phyloP scores from a whole-genome alignment of 768 basidiomycete species.

The Leccinum uliginosum region DNA sequence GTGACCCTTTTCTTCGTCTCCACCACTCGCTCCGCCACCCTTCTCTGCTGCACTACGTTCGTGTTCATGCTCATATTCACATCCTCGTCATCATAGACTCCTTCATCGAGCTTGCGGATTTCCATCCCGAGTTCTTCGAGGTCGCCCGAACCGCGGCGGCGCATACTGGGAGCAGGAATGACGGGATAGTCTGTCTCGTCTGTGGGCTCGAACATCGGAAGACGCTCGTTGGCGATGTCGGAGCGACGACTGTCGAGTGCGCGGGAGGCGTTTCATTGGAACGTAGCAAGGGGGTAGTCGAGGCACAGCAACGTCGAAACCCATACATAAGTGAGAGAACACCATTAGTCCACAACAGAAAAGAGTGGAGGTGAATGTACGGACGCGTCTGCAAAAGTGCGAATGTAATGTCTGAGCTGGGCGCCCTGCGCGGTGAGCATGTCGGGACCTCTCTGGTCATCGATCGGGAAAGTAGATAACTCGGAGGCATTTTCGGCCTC shows the following conservation, averaged over 20 bases:
- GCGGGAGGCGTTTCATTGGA: background rate
- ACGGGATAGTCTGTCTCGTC: constrained; percentile 34
- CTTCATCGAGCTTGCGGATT: constrained; percentile 60
- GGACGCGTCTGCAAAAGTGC: constrained; percentile 73
- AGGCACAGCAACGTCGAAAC: background rate
- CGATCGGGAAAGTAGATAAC: constrained; percentile 37
- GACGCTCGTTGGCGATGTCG: constrained; percentile 70
- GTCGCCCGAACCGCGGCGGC: constrained; percentile 37
- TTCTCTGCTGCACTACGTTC: background rate
- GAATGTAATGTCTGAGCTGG: constrained; percentile 58
- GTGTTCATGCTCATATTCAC: background rate
- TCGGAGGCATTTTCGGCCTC: constrained; percentile 78
- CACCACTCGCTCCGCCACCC: constrained; percentile 60
- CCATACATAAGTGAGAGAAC: background rate
- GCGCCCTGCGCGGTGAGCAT: constrained; percentile 60
- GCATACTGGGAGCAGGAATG: constrained; percentile 64
- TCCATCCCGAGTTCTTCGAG: constrained; percentile 56
- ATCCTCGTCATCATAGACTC: constrained; percentile 40
- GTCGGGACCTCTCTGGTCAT: constrained; percentile 43
- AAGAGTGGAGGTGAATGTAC: constrained; percentile 26
- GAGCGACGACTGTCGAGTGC: constrained; percentile 52
- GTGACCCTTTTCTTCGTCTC: constrained; percentile 46
- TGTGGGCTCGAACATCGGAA: constrained; percentile 51
- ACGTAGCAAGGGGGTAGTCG: background rate
- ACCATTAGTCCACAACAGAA: background rate